Evolutionary conservation across 805 yeast species (phyloP).

Genomic region (Candida nonsorbophila): DNA sequence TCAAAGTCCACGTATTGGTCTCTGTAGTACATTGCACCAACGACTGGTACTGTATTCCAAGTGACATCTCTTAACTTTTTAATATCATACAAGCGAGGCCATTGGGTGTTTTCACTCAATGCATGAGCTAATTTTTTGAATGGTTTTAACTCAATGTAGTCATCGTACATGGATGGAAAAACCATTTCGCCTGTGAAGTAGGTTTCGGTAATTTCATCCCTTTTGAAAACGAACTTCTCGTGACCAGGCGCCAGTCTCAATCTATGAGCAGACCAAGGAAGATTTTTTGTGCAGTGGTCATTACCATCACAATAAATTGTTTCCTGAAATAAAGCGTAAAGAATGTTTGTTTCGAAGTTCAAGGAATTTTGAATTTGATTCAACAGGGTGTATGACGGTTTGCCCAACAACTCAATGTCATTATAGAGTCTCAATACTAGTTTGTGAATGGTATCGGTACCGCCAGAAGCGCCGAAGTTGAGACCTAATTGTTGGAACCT

Average conservation of each 20-base stretch:
- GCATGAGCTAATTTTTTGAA: constrained; percentile 37
- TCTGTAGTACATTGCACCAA: constrained; percentile 42
- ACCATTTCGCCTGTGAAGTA: constrained; percentile 57
- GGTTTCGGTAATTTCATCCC: constrained; percentile 14
- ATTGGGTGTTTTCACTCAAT: constrained; percentile 24
- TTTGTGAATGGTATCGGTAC: constrained; percentile 43
- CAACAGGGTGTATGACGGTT: constrained; percentile 35
- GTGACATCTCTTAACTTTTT: constrained; percentile 22
- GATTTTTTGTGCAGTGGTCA: constrained; percentile 6
- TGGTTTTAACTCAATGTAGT: constrained; percentile 36
- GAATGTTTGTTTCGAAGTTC: constrained; percentile 48
- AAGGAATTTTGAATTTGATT: constrained; percentile 22
- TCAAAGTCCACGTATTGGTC: constrained; percentile 52
- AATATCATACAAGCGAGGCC: constrained; percentile 35
- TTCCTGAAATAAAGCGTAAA: constrained; percentile 55
- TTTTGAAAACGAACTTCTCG: constrained; percentile 17
- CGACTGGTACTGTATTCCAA: constrained; percentile 37
- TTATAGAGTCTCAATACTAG: constrained; percentile 34
- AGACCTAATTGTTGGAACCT: constrained; percentile 52
- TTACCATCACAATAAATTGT: constrained; percentile 50
- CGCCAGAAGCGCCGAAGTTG: constrained; percentile 47
- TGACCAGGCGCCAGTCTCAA: constrained; percentile 20
- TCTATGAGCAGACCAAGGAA: constrained; percentile 49
- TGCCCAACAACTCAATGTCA: constrained; percentile 30
- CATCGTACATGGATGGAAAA: constrained; percentile 45